These are phyloP conservation scores for Arthromyces matolae DNA, from an alignment of 768 basidiomycete species.

Conservation along the genomic window DNA sequence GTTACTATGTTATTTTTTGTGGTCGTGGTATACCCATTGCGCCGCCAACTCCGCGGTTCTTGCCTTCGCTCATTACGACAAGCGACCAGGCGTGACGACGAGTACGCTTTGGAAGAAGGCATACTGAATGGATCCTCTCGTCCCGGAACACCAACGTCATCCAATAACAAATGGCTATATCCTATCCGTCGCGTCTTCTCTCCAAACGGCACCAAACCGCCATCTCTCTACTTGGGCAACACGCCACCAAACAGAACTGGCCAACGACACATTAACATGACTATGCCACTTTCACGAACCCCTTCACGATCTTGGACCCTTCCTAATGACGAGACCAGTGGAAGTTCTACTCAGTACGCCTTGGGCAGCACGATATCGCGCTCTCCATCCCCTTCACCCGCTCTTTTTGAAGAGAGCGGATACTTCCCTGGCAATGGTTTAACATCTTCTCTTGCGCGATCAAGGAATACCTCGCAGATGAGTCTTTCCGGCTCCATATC, in stretches of 20 bases:
- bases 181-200: conserved; percentile 34
- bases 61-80: conserved; percentile 43
- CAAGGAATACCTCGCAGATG: conserved; percentile 64
- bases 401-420: conserved; percentile 34
- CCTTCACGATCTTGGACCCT: conserved; percentile 37
- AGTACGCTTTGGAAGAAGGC: conserved; percentile 53
- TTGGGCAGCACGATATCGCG: conserved; percentile 35
- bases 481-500: conserved; percentile 54
- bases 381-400: conserved; percentile 45
- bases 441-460: conserved; percentile 47
- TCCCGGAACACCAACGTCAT: conserved; percentile 32
- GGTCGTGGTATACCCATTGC: conserved; percentile 51
- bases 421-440: conserved; percentile 28
- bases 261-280: conserved; percentile 21
- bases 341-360: conserved; percentile 36
- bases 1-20: conserved; percentile 39
- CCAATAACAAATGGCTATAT: conserved; percentile 28
- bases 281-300: conserved; percentile 23
- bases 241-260: conserved; percentile 24
- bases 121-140: conserved; percentile 22
- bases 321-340: conserved; percentile 25
- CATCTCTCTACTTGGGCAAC: conserved; percentile 21
- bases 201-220: conserved; percentile 21
- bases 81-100: conserved; percentile 32
- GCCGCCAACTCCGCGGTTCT: conserved; percentile 47